Evolutionary conservation across 2,329 filamentous ascomycete species (phyloP).

Genomic region (Monosporascus sp.): DNA sequence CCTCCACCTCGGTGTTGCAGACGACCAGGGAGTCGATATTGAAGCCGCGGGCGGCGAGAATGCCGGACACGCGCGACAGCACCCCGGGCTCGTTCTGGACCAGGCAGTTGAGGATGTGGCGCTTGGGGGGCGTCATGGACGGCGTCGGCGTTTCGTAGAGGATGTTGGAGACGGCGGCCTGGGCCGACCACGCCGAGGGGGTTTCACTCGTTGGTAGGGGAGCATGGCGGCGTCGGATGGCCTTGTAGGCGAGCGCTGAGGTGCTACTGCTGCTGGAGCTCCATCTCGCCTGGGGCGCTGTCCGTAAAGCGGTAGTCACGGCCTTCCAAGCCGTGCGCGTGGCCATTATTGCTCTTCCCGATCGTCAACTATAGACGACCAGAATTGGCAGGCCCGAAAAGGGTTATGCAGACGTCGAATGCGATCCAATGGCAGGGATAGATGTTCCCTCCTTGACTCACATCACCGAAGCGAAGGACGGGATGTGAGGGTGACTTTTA

Average conservation of each 20-base stretch:
- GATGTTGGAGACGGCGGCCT: constrained; percentile 94
- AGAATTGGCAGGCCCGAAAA: constrained; percentile 19
- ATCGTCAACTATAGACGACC: constrained; percentile 19
- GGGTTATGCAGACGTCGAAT: constrained; percentile 4
- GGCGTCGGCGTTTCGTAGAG: constrained; percentile 95
- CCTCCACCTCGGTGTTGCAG: constrained; percentile 94
- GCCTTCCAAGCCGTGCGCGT: constrained; percentile 24
- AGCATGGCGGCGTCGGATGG: constrained; percentile 82
- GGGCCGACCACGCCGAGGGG: constrained; percentile 77
- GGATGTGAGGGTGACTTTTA: not conserved
- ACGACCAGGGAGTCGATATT: constrained; percentile 99
- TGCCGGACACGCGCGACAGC: constrained; percentile 90
- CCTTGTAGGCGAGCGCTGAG: constrained; percentile 94
- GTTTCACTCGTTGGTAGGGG: constrained; percentile 75
- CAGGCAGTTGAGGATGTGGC: constrained; percentile 95
- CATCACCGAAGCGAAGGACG: constrained; percentile 5
- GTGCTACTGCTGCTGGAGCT: constrained; percentile 66
- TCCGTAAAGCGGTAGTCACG: constrained; percentile 13
- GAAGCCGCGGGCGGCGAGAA: constrained; percentile 92
- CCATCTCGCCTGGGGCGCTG: constrained; percentile 17
- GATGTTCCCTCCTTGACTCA: constrained; percentile 16
- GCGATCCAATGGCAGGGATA: constrained; percentile 16
- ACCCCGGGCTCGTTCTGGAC: constrained; percentile 99
- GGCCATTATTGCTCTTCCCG: constrained; percentile 21
- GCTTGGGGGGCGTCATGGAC: constrained; percentile 77